Conservation (phyloP, 2,329 filamentous ascomycete genomes). For the Stagonosporopsis vannaccii region DNA sequence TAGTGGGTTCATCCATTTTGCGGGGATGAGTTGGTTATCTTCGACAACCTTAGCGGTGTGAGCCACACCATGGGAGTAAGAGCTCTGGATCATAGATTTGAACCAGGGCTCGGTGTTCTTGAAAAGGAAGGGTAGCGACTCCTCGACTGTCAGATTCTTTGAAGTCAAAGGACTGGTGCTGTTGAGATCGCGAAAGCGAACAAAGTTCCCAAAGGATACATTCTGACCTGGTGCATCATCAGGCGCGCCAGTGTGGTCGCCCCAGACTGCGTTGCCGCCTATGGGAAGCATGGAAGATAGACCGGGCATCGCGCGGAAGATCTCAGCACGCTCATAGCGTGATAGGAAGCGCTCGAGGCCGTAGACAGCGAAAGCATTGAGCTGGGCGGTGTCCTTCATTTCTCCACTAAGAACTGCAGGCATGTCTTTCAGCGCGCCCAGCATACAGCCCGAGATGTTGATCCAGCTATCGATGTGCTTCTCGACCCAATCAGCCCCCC, state of each 20-base stretch:
- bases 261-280: slow-evolving; percentile 94
- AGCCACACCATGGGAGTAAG: slow-evolving; percentile 89
- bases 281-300: slow-evolving; percentile 97
- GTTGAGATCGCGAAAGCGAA: slow-evolving; percentile 78
- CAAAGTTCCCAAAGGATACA: slow-evolving; percentile 77
- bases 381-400: slow-evolving; percentile 97
- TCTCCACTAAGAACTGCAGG: slow-evolving; percentile 92
- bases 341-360: slow-evolving; percentile 95
- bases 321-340: slow-evolving; percentile 86
- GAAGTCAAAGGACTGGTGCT: slow-evolving; percentile 56
- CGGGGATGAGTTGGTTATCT: slow-evolving; percentile 59
- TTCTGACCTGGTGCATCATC: slow-evolving; percentile 81
- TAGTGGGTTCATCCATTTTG: slow-evolving; percentile 94
- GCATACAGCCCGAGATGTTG: slow-evolving; percentile 97
- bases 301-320: slow-evolving; percentile 96
- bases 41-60: slow-evolving; percentile 81
- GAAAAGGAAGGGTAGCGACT: slow-evolving; percentile 80
- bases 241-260: slow-evolving; percentile 83
- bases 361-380: slow-evolving; percentile 96
- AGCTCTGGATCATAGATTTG: slow-evolving; percentile 70
- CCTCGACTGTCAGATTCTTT: slow-evolving; percentile 80
- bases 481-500: slow-evolving; percentile 89
- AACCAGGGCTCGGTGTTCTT: slow-evolving; percentile 88
- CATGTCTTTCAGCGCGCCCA: slow-evolving; percentile 89
- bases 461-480: slow-evolving; percentile 92